Conservation (phyloP, 805 yeast species). For the Starmerella powellii region DNA sequence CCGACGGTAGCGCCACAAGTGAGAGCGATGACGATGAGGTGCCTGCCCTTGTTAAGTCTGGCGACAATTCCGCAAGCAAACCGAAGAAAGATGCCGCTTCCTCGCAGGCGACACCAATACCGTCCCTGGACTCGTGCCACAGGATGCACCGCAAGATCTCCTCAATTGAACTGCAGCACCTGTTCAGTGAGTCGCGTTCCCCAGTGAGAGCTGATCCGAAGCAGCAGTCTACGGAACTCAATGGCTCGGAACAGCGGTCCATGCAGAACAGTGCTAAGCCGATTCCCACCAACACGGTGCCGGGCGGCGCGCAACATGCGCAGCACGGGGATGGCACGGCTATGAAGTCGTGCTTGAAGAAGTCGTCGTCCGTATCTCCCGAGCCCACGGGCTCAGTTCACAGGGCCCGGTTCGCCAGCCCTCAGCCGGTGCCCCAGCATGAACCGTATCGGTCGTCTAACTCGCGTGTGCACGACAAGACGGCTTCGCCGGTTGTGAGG, state of each 20-base stretch:
- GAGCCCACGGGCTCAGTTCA: background rate
- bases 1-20: background rate
- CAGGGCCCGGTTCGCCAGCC: background rate
- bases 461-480: background rate
- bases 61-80: background rate
- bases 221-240: too few relatives aligned
- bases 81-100: too few relatives aligned
- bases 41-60: background rate
- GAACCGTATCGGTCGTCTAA: background rate
- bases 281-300: too few relatives aligned
- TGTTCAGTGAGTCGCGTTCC: conserved; percentile 5
- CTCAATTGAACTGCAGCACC: conserved; percentile 12
- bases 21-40: conserved; percentile 1
- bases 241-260: too few relatives aligned
- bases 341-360: background rate
- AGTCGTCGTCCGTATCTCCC: background rate
- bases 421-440: background rate
- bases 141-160: conserved; percentile 10
- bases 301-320: too few relatives aligned
- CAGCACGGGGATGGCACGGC: background rate
- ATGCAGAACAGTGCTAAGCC: too few relatives aligned
- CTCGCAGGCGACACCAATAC: too few relatives aligned
- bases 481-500: conserved; percentile 24
- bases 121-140: too few relatives aligned
- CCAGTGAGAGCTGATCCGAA: too few relatives aligned